Evolutionary conservation across 768 basidiomycete genomes (phyloP).

Genomic region (Galerina sulciceps): DNA sequence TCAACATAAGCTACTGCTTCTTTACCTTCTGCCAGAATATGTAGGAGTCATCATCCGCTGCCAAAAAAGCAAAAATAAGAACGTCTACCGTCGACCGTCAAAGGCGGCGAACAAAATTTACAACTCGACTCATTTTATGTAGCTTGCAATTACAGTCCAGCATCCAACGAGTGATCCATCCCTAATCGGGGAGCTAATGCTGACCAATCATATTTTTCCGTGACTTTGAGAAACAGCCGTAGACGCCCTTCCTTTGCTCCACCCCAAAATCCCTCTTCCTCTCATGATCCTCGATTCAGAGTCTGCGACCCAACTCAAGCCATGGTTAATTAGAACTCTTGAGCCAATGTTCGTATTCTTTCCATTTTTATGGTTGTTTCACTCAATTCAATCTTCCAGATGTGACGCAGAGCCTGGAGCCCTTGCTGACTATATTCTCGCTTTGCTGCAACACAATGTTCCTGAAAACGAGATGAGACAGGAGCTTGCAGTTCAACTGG

Average conservation of each 20-base stretch:
- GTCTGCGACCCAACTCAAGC: constrained; percentile 70
- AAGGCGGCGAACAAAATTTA: too few relatives aligned
- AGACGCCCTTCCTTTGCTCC: constrained; percentile 2
- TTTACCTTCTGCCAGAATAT: too few relatives aligned
- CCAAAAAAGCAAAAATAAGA: too few relatives aligned
- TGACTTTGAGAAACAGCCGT: background rate
- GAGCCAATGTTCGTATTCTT: constrained; percentile 79
- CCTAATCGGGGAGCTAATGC: constrained; percentile 10
- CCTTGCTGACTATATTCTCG: constrained; percentile 92
- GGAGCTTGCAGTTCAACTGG: constrained; percentile 76
- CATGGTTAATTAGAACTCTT: constrained; percentile 87
- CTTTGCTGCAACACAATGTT: constrained; percentile 88
- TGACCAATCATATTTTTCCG: constrained; percentile 18
- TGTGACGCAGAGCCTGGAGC: constrained; percentile 96
- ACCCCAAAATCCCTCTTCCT: background rate
- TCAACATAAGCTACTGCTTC: too few relatives aligned
- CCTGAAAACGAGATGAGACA: constrained; percentile 82
- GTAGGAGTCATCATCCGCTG: too few relatives aligned
- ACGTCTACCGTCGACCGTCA: too few relatives aligned
- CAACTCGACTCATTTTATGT: too few relatives aligned
- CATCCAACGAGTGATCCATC: too few relatives aligned
- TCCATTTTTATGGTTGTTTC: constrained; percentile 14
- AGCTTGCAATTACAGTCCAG: too few relatives aligned
- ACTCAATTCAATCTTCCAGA: constrained; percentile 45
- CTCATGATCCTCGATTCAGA: constrained; percentile 71